Percentiles rank a stretch among this genome's conserved stretches.
phyloP scores from a whole-genome alignment of 805 yeast species.

The Yarrowia sp. region DNA sequence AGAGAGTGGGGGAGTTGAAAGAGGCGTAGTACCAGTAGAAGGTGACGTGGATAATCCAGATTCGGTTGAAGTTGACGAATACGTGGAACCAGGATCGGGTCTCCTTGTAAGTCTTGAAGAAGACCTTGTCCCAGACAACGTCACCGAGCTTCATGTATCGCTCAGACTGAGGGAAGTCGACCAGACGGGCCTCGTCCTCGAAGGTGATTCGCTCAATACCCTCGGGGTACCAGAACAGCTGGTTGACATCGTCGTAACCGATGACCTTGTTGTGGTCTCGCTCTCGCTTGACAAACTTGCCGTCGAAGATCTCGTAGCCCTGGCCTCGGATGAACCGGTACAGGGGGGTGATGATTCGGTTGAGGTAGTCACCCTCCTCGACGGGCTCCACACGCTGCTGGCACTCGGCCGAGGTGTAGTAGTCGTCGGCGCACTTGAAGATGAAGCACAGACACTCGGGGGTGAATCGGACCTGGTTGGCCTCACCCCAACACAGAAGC shows the following conservation, averaged over 20 bases:
- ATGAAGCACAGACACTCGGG: constrained; percentile 88
- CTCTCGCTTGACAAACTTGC: constrained; percentile 59
- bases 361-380: constrained; percentile 72
- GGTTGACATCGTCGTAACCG: constrained; percentile 97
- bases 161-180: constrained; percentile 85
- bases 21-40: constrained; percentile 94
- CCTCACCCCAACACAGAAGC: constrained; percentile 72
- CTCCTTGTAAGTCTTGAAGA: constrained; percentile 94
- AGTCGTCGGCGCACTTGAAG: constrained; percentile 92
- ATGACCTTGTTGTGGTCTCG: constrained; percentile 62
- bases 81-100: constrained; percentile 97
- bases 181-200: constrained; percentile 88
- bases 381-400: constrained; percentile 58
- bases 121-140: constrained; percentile 85
- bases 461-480: constrained; percentile 85
- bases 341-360: constrained; percentile 88
- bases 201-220: constrained; percentile 91
- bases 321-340: constrained; percentile 68
- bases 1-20: constrained; percentile 85
- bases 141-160: constrained; percentile 89
- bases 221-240: constrained; percentile 98
- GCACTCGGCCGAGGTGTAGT: constrained; percentile 83
- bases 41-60: constrained; percentile 91
- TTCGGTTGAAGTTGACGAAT: constrained; percentile 93
- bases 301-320: constrained; percentile 57